phyloP scores from a whole-genome alignment of 257 asterid genomes.

The Salvia miltiorrhiza region DNA sequence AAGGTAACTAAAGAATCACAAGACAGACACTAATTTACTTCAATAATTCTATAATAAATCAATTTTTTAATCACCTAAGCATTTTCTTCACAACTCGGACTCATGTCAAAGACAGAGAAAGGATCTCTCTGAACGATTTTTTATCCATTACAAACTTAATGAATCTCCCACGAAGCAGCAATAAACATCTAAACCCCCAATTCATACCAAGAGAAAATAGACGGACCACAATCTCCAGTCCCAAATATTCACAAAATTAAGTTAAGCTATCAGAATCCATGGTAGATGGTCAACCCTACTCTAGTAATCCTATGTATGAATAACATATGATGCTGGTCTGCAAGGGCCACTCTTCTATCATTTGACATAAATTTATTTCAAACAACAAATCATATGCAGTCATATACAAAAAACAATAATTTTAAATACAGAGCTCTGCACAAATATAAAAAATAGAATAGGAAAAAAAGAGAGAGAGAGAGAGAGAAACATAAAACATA shows the following conservation, averaged over 20 bases:
- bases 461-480: background rate
- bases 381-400: background rate
- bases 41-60: background rate
- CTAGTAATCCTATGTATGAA: constrained; percentile 10
- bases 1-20: background rate
- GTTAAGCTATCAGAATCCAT: background rate
- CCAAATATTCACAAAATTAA: background rate
- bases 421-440: background rate
- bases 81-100: background rate
- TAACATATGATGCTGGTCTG: background rate
- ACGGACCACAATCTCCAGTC: background rate
- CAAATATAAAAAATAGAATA: background rate
- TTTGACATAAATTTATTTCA: background rate
- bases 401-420: background rate
- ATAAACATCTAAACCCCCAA: background rate
- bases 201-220: background rate
- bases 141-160: background rate
- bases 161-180: background rate
- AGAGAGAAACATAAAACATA: no score
- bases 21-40: background rate
- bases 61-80: background rate
- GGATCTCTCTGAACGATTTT: background rate
- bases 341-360: background rate
- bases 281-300: constrained; percentile 9
- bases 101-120: background rate